phyloP scores from a whole-genome alignment of 2,329 filamentous ascomycete genomes.

The Cadophora sp. region DNA sequence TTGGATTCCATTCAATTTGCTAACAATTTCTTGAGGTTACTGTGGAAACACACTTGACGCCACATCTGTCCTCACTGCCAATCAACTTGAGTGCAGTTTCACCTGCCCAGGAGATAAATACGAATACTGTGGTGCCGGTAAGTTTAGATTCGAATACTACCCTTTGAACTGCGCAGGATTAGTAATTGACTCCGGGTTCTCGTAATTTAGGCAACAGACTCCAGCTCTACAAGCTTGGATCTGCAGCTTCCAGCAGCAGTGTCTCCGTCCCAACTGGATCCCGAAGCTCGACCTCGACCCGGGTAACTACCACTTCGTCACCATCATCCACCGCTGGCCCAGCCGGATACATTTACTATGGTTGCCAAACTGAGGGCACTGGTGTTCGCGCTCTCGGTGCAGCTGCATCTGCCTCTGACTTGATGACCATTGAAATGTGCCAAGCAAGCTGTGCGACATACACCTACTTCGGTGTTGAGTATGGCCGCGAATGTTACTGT shows the following conservation, averaged over 20 bases:
- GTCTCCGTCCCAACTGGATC: constrained; percentile 4
- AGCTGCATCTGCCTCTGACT: constrained; percentile 26
- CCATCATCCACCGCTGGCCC: constrained; percentile 13
- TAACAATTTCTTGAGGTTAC: constrained; percentile 30
- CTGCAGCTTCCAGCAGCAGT: constrained; percentile 14
- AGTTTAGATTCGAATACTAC: too few relatives aligned
- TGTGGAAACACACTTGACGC: constrained; percentile 38
- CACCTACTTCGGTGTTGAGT: constrained; percentile 43
- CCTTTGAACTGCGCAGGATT: too few relatives aligned
- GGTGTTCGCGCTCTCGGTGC: constrained; percentile 52
- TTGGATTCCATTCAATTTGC: not conserved
- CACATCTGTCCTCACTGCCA: constrained; percentile 33
- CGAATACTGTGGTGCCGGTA: constrained; percentile 46
- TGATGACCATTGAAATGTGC: constrained; percentile 44
- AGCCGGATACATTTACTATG: constrained; percentile 49
- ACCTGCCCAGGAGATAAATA: constrained; percentile 42
- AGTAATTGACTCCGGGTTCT: too few relatives aligned
- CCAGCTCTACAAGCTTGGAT: constrained; percentile 33
- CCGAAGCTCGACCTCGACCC: constrained; percentile 14
- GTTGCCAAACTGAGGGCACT: constrained; percentile 57
- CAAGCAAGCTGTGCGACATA: constrained; percentile 37
- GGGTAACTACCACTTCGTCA: constrained; percentile 12
- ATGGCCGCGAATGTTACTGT: constrained; percentile 42
- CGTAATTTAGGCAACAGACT: constrained; percentile 34
- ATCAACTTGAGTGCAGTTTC: constrained; percentile 37